A percentile compares a stretch with the other conserved stretches of the same genome.
Evolutionary conservation across 139 green algal species (phyloP).

Genomic region (Ettlia oleoabundans): DNA sequence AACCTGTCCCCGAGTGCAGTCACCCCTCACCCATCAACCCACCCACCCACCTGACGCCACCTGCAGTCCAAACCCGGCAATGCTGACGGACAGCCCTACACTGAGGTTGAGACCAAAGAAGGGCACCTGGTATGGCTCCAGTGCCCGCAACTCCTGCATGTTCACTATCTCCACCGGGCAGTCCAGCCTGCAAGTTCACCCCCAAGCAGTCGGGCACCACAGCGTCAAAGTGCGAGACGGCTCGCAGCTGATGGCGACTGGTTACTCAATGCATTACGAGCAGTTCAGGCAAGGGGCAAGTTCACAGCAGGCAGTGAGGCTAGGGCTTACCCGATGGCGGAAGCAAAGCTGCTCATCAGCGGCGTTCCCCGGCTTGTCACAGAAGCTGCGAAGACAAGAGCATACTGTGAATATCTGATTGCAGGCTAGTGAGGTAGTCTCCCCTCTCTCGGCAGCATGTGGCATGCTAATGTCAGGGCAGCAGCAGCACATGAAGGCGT

Average conservation of each 20-base stretch:
- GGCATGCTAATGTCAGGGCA: too few relatives aligned
- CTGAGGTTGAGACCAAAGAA: conserved; percentile 65
- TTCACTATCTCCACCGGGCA: conserved; percentile 49
- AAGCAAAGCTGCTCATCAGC: conserved; percentile 72
- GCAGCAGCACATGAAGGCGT: too few relatives aligned
- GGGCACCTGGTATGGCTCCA: conserved; percentile 39
- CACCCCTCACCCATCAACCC: too few relatives aligned
- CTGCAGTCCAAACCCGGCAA: conserved; percentile 67
- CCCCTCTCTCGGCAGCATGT: too few relatives aligned
- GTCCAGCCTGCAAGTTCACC: conserved; percentile 42
- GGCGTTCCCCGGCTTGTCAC: conserved; percentile 72
- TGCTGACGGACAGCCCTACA: conserved; percentile 24
- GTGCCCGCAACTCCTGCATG: conserved; percentile 32
- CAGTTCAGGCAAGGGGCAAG: too few relatives aligned
- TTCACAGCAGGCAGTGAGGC: neutral
- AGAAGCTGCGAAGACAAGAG: too few relatives aligned
- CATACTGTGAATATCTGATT: too few relatives aligned
- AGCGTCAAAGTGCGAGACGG: neutral
- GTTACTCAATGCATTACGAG: too few relatives aligned
- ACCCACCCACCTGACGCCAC: conserved; percentile 69
- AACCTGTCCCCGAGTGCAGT: too few relatives aligned
- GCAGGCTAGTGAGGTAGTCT: too few relatives aligned
- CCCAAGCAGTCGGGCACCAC: neutral
- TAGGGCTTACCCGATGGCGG: conserved; percentile 71
- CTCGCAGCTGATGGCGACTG: neutral